Evolutionary conservation across 2,329 filamentous ascomycete species (phyloP), one percentile per base, ranked within the genome.

Genomic region (Scytalidium sp.): DNA sequence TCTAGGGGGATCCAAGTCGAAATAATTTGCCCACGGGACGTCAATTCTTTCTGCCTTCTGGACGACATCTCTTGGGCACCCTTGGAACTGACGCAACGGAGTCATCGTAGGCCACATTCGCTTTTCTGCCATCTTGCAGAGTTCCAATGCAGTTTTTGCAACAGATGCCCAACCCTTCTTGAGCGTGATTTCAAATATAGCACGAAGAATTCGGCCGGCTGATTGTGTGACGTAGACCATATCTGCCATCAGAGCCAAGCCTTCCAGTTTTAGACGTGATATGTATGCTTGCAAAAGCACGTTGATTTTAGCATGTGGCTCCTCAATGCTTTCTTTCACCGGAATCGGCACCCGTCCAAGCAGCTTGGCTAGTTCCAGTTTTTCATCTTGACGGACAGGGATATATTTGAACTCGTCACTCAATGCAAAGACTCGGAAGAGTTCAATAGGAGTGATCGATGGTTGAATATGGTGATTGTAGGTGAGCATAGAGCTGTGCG

Each of bases 41-140:
- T 97, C 92, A 53, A 97, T 96, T 58, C 92, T 83, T 73, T 99
- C 94, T 3, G 92, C 87, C 71, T 97, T 97, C 58, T 90, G 85
- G 44, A 97, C 75, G 47, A 97, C 89, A 51, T 97, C 93, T 39
- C 84, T 78, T 3, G 92, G 84, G 63, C 91, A 96, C 36, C 75
- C 74, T 3, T 87, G 82, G 64, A 99, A 99, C 64, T 99, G 94
- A 47, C 94, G 84, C 25, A 99, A 76, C 10, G 95, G 94, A 32
- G 90, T 90, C 94, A 97, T 99, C 5, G 93, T 97, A 13, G 93
- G 92, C 94, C 94, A 99, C 95, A 99, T 99, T 45, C 95, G 83
- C 77, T 96, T 96, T 75, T 99, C 94, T 0, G 93, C 94, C 90
- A 96, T 97, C 74, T 99, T 99, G 74, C 95, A 99, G 47, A 99